These are phyloP conservation scores for Gaertneriomyces sp. DNA, from an alignment of 192 early-diverging fungal genomes.

Conservation along the genomic window DNA sequence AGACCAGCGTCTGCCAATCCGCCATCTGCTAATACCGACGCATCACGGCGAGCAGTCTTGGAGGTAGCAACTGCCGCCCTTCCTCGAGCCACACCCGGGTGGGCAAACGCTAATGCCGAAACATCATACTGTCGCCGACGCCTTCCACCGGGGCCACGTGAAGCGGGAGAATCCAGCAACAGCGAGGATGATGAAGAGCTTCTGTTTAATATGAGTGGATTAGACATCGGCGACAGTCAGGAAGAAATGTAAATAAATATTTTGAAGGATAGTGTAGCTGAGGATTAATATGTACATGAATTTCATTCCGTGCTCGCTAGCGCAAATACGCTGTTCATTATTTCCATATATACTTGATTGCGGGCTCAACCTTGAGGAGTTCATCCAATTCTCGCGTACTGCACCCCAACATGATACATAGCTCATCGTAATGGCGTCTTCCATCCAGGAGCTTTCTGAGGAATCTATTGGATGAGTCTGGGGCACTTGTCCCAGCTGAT, in stretches of 20 bases:
- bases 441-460: constrained; percentile 51
- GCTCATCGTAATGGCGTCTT: constrained; percentile 69
- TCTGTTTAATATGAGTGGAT: constrained; percentile 39
- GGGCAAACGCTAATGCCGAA: no score
- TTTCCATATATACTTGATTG: constrained; percentile 52
- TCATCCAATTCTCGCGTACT: constrained; percentile 59
- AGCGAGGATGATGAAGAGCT: constrained; percentile 38
- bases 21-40: no score
- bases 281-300: no score
- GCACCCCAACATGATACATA: constrained; percentile 66
- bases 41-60: no score
- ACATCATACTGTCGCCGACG: no score
- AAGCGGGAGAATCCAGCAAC: no score
- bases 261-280: no score
- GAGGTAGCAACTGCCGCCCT: no score
- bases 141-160: no score
- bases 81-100: no score
- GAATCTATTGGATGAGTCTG: background rate
- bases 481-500: background rate
- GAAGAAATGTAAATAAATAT: constrained; percentile 2
- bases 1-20: no score
- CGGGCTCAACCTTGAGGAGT: constrained; percentile 36
- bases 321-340: constrained; percentile 8
- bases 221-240: constrained; percentile 25
- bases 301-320: no score